These are phyloP conservation scores for Pseudogymnoascus sp. DNA, from an alignment of 2,329 filamentous ascomycete species.

Conservation along the genomic window DNA sequence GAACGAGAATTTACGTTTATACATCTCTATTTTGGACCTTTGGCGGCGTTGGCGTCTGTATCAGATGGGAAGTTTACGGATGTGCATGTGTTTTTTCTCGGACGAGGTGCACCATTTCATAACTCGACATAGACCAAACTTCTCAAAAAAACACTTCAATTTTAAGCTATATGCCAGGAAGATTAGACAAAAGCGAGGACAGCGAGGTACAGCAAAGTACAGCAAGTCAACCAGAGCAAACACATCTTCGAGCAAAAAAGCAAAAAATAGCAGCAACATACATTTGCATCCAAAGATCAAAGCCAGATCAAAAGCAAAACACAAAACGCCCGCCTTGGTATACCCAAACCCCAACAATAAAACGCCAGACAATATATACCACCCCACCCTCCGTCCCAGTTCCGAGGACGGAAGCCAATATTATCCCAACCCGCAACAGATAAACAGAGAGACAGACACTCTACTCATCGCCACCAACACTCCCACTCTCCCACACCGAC, in stretches of 20 bases:
- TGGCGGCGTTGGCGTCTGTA: not conserved
- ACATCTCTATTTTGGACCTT: not conserved
- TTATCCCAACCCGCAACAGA: not conserved
- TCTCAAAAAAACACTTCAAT: not conserved
- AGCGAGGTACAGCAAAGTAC: not conserved
- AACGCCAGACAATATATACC: constrained; percentile 4
- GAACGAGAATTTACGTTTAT: not conserved
- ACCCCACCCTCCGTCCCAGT: not conserved
- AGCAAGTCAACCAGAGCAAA: not conserved
- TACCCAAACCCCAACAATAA: not conserved
- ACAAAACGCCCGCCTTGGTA: not conserved
- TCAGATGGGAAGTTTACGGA: not conserved
- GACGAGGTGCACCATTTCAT: not conserved
- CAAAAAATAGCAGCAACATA: not conserved
- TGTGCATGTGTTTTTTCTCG: not conserved
- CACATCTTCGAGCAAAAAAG: not conserved
- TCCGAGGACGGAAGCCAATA: not conserved
- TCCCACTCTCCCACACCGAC: constrained; percentile 64
- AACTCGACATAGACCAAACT: not conserved
- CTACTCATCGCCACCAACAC: constrained; percentile 45
- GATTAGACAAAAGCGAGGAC: not conserved
- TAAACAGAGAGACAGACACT: not conserved
- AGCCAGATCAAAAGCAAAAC: not conserved
- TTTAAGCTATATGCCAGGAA: constrained; percentile 7
- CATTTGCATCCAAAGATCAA: not conserved